Conservation (phyloP, 2,329 filamentous ascomycete genomes). For the Hypocrella siamensis region DNA sequence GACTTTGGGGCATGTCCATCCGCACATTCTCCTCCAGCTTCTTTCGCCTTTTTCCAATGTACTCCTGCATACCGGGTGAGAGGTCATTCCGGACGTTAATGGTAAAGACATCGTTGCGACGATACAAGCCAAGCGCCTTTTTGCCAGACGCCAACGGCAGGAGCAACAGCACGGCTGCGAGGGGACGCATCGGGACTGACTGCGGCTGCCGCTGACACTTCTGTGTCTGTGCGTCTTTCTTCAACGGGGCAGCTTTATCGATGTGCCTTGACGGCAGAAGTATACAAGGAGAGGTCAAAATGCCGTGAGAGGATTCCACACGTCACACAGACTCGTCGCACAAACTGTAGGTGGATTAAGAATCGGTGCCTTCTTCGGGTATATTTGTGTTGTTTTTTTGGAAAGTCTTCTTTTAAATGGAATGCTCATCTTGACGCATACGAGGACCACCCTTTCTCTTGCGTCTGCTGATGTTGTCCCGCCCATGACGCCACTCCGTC, state of each 20-base stretch:
- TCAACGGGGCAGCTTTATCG: neutral
- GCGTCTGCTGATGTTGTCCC: neutral
- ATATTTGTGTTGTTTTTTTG: neutral
- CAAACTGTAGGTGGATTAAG: neutral
- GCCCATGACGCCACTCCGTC: neutral
- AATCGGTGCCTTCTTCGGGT: neutral
- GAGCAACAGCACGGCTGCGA: neutral
- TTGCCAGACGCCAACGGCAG: neutral
- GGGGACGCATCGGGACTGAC: neutral
- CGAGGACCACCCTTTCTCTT: neutral
- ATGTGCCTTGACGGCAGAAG: neutral
- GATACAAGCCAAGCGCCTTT: neutral
- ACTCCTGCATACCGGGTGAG: neutral
- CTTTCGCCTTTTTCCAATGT: neutral
- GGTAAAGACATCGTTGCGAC: neutral
- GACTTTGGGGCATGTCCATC: neutral
- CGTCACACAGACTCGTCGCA: neutral
- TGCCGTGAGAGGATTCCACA: neutral
- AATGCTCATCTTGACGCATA: neutral
- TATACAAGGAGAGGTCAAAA: neutral
- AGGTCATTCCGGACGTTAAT: neutral
- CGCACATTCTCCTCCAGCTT: neutral
- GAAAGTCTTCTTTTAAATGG: neutral
- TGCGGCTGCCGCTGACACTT: neutral
- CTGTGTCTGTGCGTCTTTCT: neutral